phyloP scores from a whole-genome alignment of 139 green algal species.

The Coelastrella sp. region DNA sequence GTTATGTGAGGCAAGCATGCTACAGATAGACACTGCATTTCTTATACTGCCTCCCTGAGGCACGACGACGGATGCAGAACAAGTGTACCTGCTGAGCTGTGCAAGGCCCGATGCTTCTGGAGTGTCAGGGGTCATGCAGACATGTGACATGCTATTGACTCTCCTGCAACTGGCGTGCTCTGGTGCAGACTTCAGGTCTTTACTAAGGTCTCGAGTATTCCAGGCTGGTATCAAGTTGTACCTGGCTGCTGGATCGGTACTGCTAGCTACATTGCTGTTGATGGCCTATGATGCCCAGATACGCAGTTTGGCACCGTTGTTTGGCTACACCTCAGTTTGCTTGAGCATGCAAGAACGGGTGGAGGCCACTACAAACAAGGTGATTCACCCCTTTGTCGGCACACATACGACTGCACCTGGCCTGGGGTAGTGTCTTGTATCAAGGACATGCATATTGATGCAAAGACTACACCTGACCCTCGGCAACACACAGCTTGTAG shows the following conservation, averaged over 20 bases:
- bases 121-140: too few relatives aligned
- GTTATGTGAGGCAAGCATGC: too few relatives aligned
- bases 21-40: too few relatives aligned
- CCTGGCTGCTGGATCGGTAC: background rate
- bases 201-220: conserved; percentile 8
- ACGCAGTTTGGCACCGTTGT: background rate
- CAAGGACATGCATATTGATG: too few relatives aligned
- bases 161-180: background rate
- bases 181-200: background rate
- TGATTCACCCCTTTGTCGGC: background rate
- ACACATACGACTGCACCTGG: background rate
- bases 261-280: conserved; percentile 16
- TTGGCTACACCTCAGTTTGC: conserved; percentile 22
- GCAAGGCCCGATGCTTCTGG: too few relatives aligned
- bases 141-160: too few relatives aligned
- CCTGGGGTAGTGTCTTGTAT: too few relatives aligned
- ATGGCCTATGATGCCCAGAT: conserved; percentile 1
- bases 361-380: conserved; percentile 30
- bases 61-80: too few relatives aligned
- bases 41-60: too few relatives aligned
- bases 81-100: too few relatives aligned
- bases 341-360: conserved; percentile 28
- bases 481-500: too few relatives aligned
- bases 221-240: conserved; percentile 22
- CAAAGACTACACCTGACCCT: too few relatives aligned